Evolutionary conservation across 1,284 basidiomycete genomes (phyloP).

Genomic region (Cerioporus squamosus): DNA sequence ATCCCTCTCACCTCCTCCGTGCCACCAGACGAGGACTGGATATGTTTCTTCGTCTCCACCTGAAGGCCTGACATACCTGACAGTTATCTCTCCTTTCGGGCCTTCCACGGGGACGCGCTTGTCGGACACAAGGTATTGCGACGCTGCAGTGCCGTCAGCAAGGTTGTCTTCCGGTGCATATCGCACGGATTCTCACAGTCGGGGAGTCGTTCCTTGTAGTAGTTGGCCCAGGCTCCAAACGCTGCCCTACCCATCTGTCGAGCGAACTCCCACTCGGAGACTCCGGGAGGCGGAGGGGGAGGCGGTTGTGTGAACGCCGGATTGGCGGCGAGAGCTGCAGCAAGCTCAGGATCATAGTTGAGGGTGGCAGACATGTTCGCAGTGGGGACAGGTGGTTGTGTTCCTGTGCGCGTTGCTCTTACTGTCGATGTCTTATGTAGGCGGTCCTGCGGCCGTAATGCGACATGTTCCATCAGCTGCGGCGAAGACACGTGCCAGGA

Average conservation of each 20-base stretch:
- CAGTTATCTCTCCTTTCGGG: slow-evolving; percentile 15
- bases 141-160: neutral
- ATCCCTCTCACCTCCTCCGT: slow-evolving; percentile 26
- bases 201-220: neutral
- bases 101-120: slow-evolving; percentile 17
- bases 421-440: too few species aligned
- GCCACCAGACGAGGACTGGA: slow-evolving; percentile 22
- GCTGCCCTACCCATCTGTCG: neutral
- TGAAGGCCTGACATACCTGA: slow-evolving; percentile 15
- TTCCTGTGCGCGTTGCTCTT: too few species aligned
- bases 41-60: neutral
- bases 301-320: neutral
- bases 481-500: too few species aligned
- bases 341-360: neutral
- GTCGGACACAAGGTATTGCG: neutral
- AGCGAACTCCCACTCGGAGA: neutral
- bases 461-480: too few species aligned
- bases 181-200: neutral
- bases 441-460: too few species aligned
- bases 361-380: neutral
- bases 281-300: neutral
- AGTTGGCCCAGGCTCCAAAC: neutral
- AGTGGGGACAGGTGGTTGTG: too few species aligned
- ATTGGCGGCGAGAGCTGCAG: neutral
- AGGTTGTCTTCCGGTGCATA: too few species aligned